Conservation (phyloP, 805 yeast species). For the Zygotorulaspora florentina region DNA sequence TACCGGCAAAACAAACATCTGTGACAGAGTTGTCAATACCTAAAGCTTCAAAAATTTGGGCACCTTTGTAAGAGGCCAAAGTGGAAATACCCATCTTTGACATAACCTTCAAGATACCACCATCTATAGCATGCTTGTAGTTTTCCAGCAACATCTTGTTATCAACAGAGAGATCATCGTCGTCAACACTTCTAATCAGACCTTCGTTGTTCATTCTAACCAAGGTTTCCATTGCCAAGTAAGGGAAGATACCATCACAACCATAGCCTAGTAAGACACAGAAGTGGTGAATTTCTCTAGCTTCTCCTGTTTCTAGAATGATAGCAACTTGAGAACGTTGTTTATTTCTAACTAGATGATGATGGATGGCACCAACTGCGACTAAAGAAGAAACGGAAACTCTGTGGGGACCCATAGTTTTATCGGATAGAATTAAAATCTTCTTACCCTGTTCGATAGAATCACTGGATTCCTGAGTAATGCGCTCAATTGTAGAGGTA, state of each 20-base stretch:
- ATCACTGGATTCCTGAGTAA: constrained; percentile 81
- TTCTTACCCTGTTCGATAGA: constrained; percentile 75
- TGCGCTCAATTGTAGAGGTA: constrained; percentile 74
- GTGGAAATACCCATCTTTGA: constrained; percentile 99
- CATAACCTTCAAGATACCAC: constrained; percentile 95
- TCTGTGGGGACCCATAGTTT: constrained; percentile 52
- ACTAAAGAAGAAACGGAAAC: constrained; percentile 82
- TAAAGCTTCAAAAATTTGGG: constrained; percentile 94
- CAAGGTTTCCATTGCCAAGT: constrained; percentile 85
- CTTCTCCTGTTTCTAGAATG: constrained; percentile 91
- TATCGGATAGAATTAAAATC: constrained; percentile 74
- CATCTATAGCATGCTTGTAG: constrained; percentile 80
- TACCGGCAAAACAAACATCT: constrained; percentile 93
- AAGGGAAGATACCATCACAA: constrained; percentile 94
- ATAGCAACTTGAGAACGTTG: constrained; percentile 94
- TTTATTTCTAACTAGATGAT: constrained; percentile 90
- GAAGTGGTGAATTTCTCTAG: constrained; percentile 94
- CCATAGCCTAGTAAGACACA: constrained; percentile 95
- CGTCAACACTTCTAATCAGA: constrained; percentile 50
- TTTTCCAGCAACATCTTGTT: constrained; percentile 64
- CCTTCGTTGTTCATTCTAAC: constrained; percentile 80
- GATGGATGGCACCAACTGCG: constrained; percentile 97
- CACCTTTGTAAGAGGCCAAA: constrained; percentile 97
- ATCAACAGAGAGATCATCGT: constrained; percentile 38
- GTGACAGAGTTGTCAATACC: constrained; percentile 95